Conservation (phyloP, 2,329 filamentous ascomycete genomes). For the Fusarium penzigii region DNA sequence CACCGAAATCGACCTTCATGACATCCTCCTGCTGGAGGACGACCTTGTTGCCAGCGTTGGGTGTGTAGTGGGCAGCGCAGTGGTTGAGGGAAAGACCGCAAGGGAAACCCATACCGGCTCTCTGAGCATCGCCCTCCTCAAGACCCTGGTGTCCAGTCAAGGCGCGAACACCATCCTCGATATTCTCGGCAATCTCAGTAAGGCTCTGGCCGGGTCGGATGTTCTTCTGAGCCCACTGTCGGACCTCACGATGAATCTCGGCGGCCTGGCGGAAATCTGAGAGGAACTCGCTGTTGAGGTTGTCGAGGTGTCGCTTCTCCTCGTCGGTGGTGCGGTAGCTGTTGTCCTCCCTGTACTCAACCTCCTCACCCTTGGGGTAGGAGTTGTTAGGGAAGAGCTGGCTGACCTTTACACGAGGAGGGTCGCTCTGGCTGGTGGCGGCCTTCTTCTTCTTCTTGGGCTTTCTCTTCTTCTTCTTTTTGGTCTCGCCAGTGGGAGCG, state of each 20-base stretch:
- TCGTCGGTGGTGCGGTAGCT: conserved; percentile 75
- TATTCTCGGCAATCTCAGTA: conserved; percentile 83
- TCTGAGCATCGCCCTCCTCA: conserved; percentile 74
- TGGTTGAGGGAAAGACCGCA: conserved; percentile 83
- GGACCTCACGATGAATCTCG: conserved; percentile 87
- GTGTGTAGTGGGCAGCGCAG: conserved; percentile 83
- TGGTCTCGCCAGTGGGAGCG: conserved; percentile 40
- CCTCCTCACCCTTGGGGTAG: conserved; percentile 77
- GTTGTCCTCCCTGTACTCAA: conserved; percentile 77
- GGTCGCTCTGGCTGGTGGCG: conserved; percentile 70
- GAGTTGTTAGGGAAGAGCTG: conserved; percentile 71
- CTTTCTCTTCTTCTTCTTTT: conserved; percentile 70
- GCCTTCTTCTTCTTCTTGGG: conserved; percentile 83
- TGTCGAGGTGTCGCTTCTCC: conserved; percentile 81
- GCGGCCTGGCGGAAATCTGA: conserved; percentile 80
- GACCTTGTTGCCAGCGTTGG: conserved; percentile 82
- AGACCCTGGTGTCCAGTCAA: conserved; percentile 76
- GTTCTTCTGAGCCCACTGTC: conserved; percentile 77
- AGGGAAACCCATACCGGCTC: conserved; percentile 84
- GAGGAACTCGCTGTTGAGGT: conserved; percentile 78
- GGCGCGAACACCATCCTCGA: conserved; percentile 78
- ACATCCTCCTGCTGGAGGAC: conserved; percentile 73
- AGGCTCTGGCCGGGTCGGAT: conserved; percentile 80
- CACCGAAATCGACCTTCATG: conserved; percentile 81
- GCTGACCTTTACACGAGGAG: conserved; percentile 70